Percentiles rank a stretch among this genome's conserved stretches.
These are phyloP conservation scores for Candida chauliodis DNA, from an alignment of 805 yeast species.

Conservation along the genomic window DNA sequence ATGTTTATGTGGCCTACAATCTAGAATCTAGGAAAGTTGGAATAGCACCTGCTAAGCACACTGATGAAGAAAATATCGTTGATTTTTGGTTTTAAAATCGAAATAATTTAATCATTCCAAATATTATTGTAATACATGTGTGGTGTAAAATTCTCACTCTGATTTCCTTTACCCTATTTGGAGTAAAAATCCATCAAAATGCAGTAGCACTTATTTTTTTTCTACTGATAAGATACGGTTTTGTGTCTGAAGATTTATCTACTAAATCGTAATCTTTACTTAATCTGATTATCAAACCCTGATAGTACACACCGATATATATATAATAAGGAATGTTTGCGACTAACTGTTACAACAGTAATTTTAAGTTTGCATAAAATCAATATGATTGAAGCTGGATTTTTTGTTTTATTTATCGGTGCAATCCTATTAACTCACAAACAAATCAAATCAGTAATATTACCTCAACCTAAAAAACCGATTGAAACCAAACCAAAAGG, in stretches of 20 bases:
- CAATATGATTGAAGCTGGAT: constrained; percentile 9
- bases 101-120: no score
- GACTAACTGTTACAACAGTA: no score
- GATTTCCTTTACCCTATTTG: not conserved
- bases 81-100: constrained; percentile 6
- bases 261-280: not conserved
- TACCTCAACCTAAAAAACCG: constrained; percentile 1
- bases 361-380: not conserved
- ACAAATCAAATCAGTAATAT: constrained; percentile 8
- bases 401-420: constrained; percentile 12
- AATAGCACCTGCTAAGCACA: constrained; percentile 1
- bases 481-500: not conserved
- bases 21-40: constrained; percentile 3
- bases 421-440: constrained; percentile 15
- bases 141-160: no score
- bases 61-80: constrained; percentile 2
- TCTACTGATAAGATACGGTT: not conserved
- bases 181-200: not conserved
- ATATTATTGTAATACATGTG: no score
- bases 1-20: constrained; percentile 7
- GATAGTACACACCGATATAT: not conserved
- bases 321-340: not conserved
- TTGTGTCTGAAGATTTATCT: not conserved
- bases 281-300: not conserved
- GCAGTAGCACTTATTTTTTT: not conserved